Conservation (phyloP, 192 early-diverging fungal genomes). For the Gryganskiella cystojenkinii region DNA sequence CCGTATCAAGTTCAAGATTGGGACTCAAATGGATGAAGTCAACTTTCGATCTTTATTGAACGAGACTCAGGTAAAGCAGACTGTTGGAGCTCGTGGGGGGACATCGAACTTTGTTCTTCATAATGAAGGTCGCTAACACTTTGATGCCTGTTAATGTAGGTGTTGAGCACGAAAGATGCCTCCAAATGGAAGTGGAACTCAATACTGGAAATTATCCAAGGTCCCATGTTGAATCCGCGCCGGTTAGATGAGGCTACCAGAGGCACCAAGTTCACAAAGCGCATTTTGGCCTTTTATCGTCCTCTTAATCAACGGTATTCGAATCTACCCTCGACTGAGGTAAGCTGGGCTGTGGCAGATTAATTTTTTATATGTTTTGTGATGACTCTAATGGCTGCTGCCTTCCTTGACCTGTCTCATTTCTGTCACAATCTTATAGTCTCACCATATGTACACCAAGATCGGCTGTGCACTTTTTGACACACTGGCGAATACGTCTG, state of each 20-base stretch:
- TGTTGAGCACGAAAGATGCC: conserved; percentile 76
- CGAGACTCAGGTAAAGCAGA: conserved; percentile 73
- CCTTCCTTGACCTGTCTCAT: too few relatives aligned
- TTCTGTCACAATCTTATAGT: not conserved
- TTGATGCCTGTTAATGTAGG: conserved; percentile 43
- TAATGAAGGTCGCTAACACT: too few relatives aligned
- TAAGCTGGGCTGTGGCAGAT: too few relatives aligned
- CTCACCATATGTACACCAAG: conserved; percentile 60
- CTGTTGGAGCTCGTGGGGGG: too few relatives aligned
- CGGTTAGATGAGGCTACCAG: conserved; percentile 81
- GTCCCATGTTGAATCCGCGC: conserved; percentile 76
- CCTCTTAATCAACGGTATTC: conserved; percentile 79
- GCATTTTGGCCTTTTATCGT: conserved; percentile 77
- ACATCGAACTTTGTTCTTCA: too few relatives aligned
- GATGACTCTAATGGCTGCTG: too few relatives aligned
- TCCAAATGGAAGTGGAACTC: conserved; percentile 85
- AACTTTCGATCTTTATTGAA: conserved; percentile 74
- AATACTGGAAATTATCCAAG: conserved; percentile 79
- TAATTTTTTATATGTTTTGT: too few relatives aligned
- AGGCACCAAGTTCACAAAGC: conserved; percentile 76
- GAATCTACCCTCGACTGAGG: conserved; percentile 67
- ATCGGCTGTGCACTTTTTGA: conserved; percentile 78
- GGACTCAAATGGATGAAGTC: conserved; percentile 75
- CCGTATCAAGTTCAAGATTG: conserved; percentile 67
- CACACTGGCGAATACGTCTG: conserved; percentile 66